Evolutionary conservation across 176 grass and related monocot genomes (phyloP).

Genomic region (Musa itinerans): DNA sequence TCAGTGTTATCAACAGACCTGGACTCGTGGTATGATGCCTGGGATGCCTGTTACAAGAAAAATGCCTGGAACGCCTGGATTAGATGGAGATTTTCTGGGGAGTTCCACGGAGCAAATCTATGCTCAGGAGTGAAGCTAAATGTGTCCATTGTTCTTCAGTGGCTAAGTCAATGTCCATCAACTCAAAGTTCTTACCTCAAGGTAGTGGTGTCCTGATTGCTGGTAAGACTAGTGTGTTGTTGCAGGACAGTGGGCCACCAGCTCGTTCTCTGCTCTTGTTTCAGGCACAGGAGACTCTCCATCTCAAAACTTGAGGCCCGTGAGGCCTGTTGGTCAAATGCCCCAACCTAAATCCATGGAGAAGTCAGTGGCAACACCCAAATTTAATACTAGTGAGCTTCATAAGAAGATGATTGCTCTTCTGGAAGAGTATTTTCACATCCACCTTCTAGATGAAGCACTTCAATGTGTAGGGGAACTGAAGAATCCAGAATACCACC

Average conservation of each 20-base stretch:
- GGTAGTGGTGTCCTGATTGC: slow-evolving; percentile 50
- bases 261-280: slow-evolving; percentile 24
- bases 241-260: slow-evolving; percentile 27
- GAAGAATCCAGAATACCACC: slow-evolving; percentile 55
- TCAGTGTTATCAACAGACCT: slow-evolving; percentile 13
- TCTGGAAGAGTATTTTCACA: slow-evolving; percentile 80
- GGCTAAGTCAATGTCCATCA: slow-evolving; percentile 37
- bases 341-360: slow-evolving; percentile 23
- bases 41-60: slow-evolving; percentile 91
- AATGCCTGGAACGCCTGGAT: slow-evolving; percentile 98
- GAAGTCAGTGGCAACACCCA: slow-evolving; percentile 30
- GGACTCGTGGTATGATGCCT: slow-evolving; percentile 82
- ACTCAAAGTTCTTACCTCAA: slow-evolving; percentile 65
- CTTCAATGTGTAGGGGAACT: slow-evolving; percentile 89
- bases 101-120: slow-evolving; percentile 72
- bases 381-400: slow-evolving; percentile 35
- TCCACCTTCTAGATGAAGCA: slow-evolving; percentile 79
- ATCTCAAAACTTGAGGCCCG: slow-evolving; percentile 37
- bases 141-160: slow-evolving; percentile 31
- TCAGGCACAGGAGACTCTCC: slow-evolving; percentile 19
- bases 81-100: slow-evolving; percentile 83
- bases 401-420: slow-evolving; percentile 75
- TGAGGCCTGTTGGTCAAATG: slow-evolving; percentile 36
- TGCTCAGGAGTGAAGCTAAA: slow-evolving; percentile 47
- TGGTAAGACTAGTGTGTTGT: slow-evolving; percentile 70